Evolutionary conservation across 768 basidiomycete genomes (phyloP).

Genomic region (Gyrodon lividus): DNA sequence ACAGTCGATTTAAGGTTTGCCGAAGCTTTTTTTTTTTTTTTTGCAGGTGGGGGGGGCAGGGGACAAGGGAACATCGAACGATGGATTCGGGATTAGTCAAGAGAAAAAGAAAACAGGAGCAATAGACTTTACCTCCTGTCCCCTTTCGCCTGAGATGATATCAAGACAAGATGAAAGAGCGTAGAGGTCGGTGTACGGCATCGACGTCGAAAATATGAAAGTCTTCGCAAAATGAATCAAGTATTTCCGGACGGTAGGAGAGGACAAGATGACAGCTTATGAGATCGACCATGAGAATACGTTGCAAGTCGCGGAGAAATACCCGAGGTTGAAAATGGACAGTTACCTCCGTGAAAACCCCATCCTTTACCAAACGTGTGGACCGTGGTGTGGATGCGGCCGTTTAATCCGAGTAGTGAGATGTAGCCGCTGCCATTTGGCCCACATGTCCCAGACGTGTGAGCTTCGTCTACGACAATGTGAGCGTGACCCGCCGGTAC

Average conservation of each 20-base stretch:
- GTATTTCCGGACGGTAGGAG: constrained; percentile 16
- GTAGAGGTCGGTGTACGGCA: constrained; percentile 20
- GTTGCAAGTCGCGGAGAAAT: no score
- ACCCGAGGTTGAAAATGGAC: no score
- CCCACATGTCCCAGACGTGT: constrained; percentile 56
- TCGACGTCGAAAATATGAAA: constrained; percentile 23
- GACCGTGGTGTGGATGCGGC: constrained; percentile 43
- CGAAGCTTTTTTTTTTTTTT: constrained; percentile 2
- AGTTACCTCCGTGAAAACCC: constrained; percentile 21
- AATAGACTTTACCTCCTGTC: constrained; percentile 18
- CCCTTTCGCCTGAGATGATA: constrained; percentile 11
- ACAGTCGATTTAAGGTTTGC: constrained; percentile 5
- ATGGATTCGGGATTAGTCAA: no score
- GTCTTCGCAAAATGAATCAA: constrained; percentile 20
- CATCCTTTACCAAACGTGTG: constrained; percentile 54
- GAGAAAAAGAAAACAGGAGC: background rate
- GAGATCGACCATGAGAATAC: background rate
- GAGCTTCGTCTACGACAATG: constrained; percentile 58
- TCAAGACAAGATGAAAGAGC: constrained; percentile 43
- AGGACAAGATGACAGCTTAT: constrained; percentile 20
- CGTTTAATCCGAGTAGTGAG: constrained; percentile 40
- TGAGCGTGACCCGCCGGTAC: constrained; percentile 39
- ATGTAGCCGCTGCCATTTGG: constrained; percentile 44
- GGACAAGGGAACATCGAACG: no score
- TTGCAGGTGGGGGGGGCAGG: no score